Conservation (phyloP, 352 stramenopile genomes). For the Globisporangium cylindrosporum region DNA sequence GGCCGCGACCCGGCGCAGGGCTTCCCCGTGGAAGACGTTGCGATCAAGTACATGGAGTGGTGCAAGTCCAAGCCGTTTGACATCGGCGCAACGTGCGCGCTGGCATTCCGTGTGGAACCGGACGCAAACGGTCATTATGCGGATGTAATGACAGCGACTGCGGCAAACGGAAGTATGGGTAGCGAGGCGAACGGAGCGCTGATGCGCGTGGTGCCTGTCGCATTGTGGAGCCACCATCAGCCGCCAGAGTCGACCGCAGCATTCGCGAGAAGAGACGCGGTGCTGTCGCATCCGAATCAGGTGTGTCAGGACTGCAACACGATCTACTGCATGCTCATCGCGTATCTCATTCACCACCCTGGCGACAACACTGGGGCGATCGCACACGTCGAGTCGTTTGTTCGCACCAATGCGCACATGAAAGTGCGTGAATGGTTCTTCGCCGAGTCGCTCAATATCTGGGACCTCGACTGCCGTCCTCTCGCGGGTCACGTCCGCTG, state of each 20-base stretch:
- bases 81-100: slow-evolving; percentile 50
- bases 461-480: slow-evolving; percentile 28
- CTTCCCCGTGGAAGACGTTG: slow-evolving; percentile 40
- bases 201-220: slow-evolving; percentile 49
- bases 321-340: slow-evolving; percentile 51
- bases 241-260: slow-evolving; percentile 27
- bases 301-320: slow-evolving; percentile 63
- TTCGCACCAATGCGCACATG: slow-evolving; percentile 25
- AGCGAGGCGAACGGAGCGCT: slow-evolving; percentile 58
- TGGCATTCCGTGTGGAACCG: slow-evolving; percentile 29
- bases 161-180: slow-evolving; percentile 14
- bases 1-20: slow-evolving; percentile 22
- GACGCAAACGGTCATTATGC: slow-evolving; percentile 20
- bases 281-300: slow-evolving; percentile 45
- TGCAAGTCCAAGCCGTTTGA: slow-evolving; percentile 38
- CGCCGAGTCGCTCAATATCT: slow-evolving; percentile 39
- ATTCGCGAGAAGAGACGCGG: slow-evolving; percentile 35
- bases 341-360: slow-evolving; percentile 38
- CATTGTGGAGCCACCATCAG: slow-evolving; percentile 32
- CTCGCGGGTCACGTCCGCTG: slow-evolving; percentile 45
- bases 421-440: slow-evolving; percentile 42
- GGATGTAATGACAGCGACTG: background rate
- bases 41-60: slow-evolving; percentile 36
- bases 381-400: slow-evolving; percentile 30
- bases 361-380: slow-evolving; percentile 36